Conservation (phyloP, 371 early-diverging fungal genomes). For the Lichtheimia corymbifera region DNA sequence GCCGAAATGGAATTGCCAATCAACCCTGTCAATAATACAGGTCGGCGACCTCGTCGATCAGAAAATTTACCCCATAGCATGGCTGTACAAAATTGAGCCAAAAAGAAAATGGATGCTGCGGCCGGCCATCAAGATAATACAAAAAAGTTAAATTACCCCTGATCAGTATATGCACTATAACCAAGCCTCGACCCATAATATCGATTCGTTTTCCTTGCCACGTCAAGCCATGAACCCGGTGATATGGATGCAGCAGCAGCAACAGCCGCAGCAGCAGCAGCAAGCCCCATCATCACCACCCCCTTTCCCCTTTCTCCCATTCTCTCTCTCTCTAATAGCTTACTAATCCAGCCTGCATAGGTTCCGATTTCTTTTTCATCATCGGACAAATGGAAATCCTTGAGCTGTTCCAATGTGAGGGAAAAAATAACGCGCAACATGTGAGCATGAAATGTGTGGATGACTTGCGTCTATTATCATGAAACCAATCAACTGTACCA, state of each 20-base stretch:
- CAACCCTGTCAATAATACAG: conserved; percentile 77
- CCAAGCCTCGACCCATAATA: too few species aligned
- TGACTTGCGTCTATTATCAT: neutral
- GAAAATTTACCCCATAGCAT: conserved; percentile 60
- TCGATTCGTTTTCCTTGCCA: too few species aligned
- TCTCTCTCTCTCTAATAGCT: conserved; percentile 10
- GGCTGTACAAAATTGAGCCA: conserved; percentile 59
- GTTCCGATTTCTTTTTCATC: conserved; percentile 65
- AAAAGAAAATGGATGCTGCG: conserved; percentile 51
- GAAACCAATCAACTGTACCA: conserved; percentile 29
- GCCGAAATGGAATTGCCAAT: conserved; percentile 72
- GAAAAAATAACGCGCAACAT: neutral
- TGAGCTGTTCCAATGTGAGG: conserved; percentile 31
- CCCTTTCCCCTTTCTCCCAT: neutral
- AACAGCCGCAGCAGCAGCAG: too few species aligned
- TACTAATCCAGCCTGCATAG: conserved; percentile 69
- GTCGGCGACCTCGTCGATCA: conserved; percentile 75
- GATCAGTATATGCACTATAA: too few species aligned
- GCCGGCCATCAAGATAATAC: neutral
- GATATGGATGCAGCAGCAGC: too few species aligned
- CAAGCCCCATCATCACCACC: too few species aligned
- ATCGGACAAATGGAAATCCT: conserved; percentile 60
- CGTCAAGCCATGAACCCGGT: too few species aligned
- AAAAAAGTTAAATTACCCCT: neutral
- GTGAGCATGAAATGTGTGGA: neutral